Percentiles rank a stretch among this genome's conserved stretches.
Conservation (phyloP, 2,329 filamentous ascomycete genomes). For the Coleophoma crateriformis region DNA sequence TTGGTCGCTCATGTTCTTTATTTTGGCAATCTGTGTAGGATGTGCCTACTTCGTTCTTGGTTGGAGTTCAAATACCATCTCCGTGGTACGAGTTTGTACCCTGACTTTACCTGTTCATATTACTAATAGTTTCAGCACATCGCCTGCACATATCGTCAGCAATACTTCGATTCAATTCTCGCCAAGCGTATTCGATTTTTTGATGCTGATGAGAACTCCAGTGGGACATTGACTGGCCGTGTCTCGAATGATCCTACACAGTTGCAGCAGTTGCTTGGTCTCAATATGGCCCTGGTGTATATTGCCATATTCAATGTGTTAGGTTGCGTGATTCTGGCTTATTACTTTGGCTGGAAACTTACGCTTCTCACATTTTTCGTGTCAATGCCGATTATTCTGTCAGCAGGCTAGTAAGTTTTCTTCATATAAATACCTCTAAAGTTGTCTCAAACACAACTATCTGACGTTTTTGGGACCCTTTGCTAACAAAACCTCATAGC, state of each 20-base stretch:
- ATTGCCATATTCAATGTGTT: constrained; percentile 60
- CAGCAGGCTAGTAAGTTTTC: constrained; percentile 18
- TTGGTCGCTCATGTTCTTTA: constrained; percentile 45
- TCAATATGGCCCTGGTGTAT: constrained; percentile 47
- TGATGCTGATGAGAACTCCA: constrained; percentile 38
- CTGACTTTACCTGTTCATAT: constrained; percentile 19
- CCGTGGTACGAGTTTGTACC: constrained; percentile 23
- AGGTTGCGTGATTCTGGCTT: constrained; percentile 61
- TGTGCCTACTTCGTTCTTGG: constrained; percentile 27
- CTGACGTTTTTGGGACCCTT: no score
- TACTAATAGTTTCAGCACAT: constrained; percentile 21
- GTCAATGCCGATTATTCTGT: constrained; percentile 42
- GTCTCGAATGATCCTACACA: constrained; percentile 42
- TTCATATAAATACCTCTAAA: not conserved
- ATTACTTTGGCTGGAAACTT: constrained; percentile 73
- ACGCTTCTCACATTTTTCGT: constrained; percentile 62
- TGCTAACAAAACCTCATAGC: constrained; percentile 25
- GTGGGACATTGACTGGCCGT: constrained; percentile 39
- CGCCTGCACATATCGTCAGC: constrained; percentile 31
- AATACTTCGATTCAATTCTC: constrained; percentile 39
- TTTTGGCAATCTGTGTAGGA: constrained; percentile 34
- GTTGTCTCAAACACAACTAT: no score
- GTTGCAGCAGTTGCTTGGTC: constrained; percentile 42
- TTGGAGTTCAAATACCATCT: constrained; percentile 32
- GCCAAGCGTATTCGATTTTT: constrained; percentile 36